Base-by-base conservation (phyloP, 140 eudicot species). In the Senecio squalidus region DNA sequence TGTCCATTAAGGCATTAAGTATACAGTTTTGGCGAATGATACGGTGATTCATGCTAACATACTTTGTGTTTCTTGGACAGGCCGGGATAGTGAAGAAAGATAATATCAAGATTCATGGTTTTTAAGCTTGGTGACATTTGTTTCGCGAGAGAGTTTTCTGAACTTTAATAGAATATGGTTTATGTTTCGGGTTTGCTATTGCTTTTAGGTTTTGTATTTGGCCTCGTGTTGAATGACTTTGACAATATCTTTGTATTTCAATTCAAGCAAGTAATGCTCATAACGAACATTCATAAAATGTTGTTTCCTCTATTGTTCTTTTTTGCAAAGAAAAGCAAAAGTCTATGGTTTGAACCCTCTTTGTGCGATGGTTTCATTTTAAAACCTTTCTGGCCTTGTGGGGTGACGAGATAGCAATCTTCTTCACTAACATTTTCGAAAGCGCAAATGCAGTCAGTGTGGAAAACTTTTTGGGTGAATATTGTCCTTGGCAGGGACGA, bases 1-100 rank as follows among this genome's bases (percentile, higher is more conserved):
- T 4, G 17, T 17, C n/a, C 1, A 2, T 38, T 11, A 10, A 38
- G 5, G n/a, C n/a, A n/a, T n/a, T n/a, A n/a, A n/a, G n/a, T n/a
- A n/a, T n/a, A n/a, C n/a, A n/a, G n/a, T n/a, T n/a, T n/a, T n/a
- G n/a, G n/a, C n/a, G n/a, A n/a, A n/a, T n/a, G n/a, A n/a, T n/a
- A n/a, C n/a, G n/a, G n/a, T n/a, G n/a, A n/a, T n/a, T n/a, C n/a
- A n/a, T n/a, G n/a, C n/a, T n/a, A n/a, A n/a, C n/a, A n/a, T n/a
- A n/a, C n/a, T n/a, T 57, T 20, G 26, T 70, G n/a, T 22, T 22
- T 9, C 17, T 41, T 46, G 34, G 51, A 71, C 71, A 83, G 93
- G 84, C 82, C 26, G 87, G 93, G 54, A 77, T 84, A 22, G 87
- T 80, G 88, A 80, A 84, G 78, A 84, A 84, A 76, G 87, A 84